A percentile compares a stretch with the other conserved stretches of the same genome.
Evolutionary conservation across 129 eudicot genomes (phyloP).

Genomic region (Tagetes patula): DNA sequence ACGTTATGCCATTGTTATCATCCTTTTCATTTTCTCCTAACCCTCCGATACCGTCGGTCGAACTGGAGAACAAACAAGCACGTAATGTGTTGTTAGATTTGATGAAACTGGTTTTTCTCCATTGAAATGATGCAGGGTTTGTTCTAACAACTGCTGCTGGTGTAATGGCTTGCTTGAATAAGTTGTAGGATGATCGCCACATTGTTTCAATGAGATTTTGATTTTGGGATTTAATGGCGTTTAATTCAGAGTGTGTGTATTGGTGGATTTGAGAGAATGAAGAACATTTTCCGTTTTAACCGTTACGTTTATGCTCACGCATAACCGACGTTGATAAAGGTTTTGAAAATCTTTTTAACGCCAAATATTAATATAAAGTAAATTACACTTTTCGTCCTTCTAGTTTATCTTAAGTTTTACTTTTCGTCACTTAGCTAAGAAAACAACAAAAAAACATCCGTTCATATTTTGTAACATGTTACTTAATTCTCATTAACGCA

Average conservation of each 20-base stretch:
- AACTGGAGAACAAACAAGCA: conserved; percentile 23
- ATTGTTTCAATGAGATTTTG: conserved; percentile 19
- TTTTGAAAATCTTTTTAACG: too few relatives aligned
- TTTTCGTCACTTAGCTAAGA: too few relatives aligned
- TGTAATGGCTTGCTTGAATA: conserved; percentile 29
- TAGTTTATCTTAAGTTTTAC: too few relatives aligned
- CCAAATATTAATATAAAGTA: too few relatives aligned
- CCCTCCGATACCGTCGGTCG: conserved; percentile 17
- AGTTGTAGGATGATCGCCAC: conserved; percentile 38
- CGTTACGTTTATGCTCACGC: too few relatives aligned
- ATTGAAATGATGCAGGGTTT: conserved; percentile 12
- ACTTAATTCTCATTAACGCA: too few relatives aligned
- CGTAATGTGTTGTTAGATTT: conserved; percentile 12
- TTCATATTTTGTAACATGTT: too few relatives aligned
- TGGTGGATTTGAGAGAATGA: too few relatives aligned
- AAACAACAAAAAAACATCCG: too few relatives aligned
- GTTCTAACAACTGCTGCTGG: conserved; percentile 27
- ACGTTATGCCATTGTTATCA: conserved; percentile 37
- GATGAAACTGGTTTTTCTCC: neutral
- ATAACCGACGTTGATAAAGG: too few relatives aligned
- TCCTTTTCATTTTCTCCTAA: neutral
- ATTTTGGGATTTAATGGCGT: neutral
- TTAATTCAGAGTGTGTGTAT: neutral
- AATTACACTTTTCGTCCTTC: too few relatives aligned
- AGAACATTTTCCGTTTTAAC: too few relatives aligned